phyloP scores from a whole-genome alignment of 2,329 filamentous ascomycete genomes.

The Ampelomyces quisqualis region DNA sequence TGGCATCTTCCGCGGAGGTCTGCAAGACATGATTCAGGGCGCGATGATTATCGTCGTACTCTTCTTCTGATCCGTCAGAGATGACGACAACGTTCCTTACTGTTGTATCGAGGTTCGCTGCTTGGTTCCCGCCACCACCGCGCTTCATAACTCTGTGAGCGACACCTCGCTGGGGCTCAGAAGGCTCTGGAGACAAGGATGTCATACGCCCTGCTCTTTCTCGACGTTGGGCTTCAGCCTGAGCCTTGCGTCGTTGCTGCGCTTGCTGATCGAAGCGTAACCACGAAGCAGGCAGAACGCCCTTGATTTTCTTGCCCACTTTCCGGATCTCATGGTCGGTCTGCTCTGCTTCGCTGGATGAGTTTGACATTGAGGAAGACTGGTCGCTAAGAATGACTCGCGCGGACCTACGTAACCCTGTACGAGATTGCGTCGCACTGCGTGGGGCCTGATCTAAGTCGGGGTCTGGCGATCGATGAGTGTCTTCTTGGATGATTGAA shows the following conservation, averaged over 20 bases:
- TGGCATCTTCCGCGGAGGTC: slow-evolving; percentile 18
- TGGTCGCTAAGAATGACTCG: slow-evolving; percentile 24
- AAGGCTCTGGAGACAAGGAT: slow-evolving; percentile 21
- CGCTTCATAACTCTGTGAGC: slow-evolving; percentile 31
- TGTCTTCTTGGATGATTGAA: slow-evolving; percentile 27
- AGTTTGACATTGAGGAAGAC: slow-evolving; percentile 20
- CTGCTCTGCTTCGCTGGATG: slow-evolving; percentile 33
- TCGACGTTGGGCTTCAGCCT: slow-evolving; percentile 18
- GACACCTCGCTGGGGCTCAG: slow-evolving; percentile 37
- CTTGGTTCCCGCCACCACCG: slow-evolving; percentile 1
- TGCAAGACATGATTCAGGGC: slow-evolving; percentile 16
- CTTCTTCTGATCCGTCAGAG: slow-evolving; percentile 42
- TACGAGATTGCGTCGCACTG: slow-evolving; percentile 14
- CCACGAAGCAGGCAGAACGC: slow-evolving; percentile 54
- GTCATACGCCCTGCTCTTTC: slow-evolving; percentile 12
- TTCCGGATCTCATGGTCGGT: slow-evolving; percentile 36
- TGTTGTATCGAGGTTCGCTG: not conserved
- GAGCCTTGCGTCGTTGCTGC: slow-evolving; percentile 27
- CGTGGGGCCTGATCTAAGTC: slow-evolving; percentile 25
- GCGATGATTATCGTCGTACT: slow-evolving; percentile 7
- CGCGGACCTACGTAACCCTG: slow-evolving; percentile 12
- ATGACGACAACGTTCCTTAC: slow-evolving; percentile 29
- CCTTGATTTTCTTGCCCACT: slow-evolving; percentile 48
- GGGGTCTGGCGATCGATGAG: slow-evolving; percentile 13
- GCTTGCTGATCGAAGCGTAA: slow-evolving; percentile 49